Base-by-base conservation (phyloP, 1,284 basidiomycete species). In the Schizopora paradoxa region DNA sequence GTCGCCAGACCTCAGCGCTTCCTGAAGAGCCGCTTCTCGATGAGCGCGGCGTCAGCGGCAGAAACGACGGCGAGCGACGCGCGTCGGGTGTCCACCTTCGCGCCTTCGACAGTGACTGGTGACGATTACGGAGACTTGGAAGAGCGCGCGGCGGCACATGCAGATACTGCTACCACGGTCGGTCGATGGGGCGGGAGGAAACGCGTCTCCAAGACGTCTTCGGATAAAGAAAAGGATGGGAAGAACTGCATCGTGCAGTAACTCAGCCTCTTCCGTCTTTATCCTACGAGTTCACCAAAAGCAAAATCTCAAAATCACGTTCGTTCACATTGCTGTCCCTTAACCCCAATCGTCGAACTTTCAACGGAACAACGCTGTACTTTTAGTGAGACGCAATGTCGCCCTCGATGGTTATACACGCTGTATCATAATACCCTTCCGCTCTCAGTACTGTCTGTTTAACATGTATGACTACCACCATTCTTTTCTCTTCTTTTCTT, bases 201-300 rank as follows among this genome's bases (percentile, higher is more conserved):
- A 38, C 25, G 44, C 44, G 38, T 10, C 14, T 14, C n/a, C n/a
- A n/a, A n/a, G 18, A 19, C 43, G 22, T 13, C 29, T 22, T 16
- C 42, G 18, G 42, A 16, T 22, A 29, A 33, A 13, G 43, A 32
- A 22, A 41, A 46, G 37, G 44, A 48, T n/a, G n/a, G n/a, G 23
- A 48, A 48, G 19, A 36, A 36, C 10, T 48, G 47, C 35, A 40
- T 48, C 23, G 16, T 48, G 47, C 47, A 48, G 33, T 48, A 34
- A 47, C n/a, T n/a, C n/a, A n/a, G n/a, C n/a, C n/a, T n/a, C n/a
- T n/a, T n/a, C n/a, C n/a, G n/a, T n/a, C n/a, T n/a, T n/a, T n/a
- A n/a, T n/a, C n/a, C n/a, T n/a, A n/a, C n/a, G n/a, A n/a, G n/a
- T n/a, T n/a, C n/a, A n/a, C n/a, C n/a, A n/a, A n/a, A n/a, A n/a